Base-by-base conservation (phyloP, 495 filamentous ascomycete genomes). In the Peziza echinospora region DNA sequence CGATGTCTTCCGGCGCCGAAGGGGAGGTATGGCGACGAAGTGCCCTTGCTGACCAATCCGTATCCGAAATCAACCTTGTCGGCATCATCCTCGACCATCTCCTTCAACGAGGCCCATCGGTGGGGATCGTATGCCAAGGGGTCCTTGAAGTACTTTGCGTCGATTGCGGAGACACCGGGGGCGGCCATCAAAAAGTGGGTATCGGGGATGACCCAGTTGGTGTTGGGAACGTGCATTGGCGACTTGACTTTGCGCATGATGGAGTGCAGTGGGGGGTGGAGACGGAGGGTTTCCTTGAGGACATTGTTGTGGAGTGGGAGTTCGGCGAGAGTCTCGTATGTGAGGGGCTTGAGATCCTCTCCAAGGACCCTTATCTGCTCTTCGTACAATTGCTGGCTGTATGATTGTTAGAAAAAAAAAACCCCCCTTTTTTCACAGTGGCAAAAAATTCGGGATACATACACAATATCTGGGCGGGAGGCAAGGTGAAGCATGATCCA, bases 1-100 rank as follows among this genome's bases (percentile, higher is more conserved):
- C 89, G 65, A 63, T 97, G 89, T 45, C 89, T 68, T 5, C 89
- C 89, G 1, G 85, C 89, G 2, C 89, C 89, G 58, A 97, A 97
- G 0, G 89, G 89, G 16, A 97, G 69, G 64, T 94, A 97, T 1
- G 89, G 86, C 42, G 78, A 84, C 23, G 65, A 66, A 5, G 84
- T 75, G 19, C 89, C 87, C 66, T 93, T 93, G 62, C 72, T 80
- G 44, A 93, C 76, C 24, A 84, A 65, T n/a, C 87, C 89, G 61
- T 92, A 94, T 24, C 87, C 89, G 56, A 94, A 94, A 55, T 94
- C 86, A 25, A 84, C 65, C 55, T 77, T 80, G 62, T 83, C 79
- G 26, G 79, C 80, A 17, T 76, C 72, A 8, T 73, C 73, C n/a
- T 72, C 71, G 1, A 58, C 62, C 16, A 62, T 64, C 30, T 69